A percentile compares a stretch with the other conserved stretches of the same genome.
Conservation (phyloP, 2,329 filamentous ascomycete species). For the Fusarium pseudocircinatum region DNA sequence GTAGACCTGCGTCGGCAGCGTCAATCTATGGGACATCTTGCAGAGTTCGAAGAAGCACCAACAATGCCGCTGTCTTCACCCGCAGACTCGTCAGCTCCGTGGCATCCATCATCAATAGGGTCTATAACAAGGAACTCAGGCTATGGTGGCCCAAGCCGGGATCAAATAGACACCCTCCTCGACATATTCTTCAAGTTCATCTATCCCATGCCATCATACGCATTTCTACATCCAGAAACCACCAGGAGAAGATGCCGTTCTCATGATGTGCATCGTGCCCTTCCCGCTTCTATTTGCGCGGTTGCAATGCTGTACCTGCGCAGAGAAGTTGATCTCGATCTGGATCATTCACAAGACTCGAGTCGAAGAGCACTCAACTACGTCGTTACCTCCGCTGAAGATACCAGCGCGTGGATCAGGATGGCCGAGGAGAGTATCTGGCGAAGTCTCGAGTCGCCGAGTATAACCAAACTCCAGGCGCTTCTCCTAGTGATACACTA, state of each 20-base stretch:
- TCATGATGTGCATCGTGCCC: not conserved
- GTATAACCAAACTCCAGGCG: not conserved
- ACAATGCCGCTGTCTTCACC: not conserved
- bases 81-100: not conserved
- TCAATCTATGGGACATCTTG: not conserved
- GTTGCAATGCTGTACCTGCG: not conserved
- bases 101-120: not conserved
- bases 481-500: not conserved
- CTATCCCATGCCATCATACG: not conserved
- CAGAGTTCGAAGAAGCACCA: not conserved
- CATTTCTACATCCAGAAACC: not conserved
- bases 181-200: not conserved
- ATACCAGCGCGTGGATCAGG: not conserved
- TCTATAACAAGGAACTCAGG: not conserved
- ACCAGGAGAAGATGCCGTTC: not conserved
- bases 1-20: not conserved
- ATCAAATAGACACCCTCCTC: not conserved
- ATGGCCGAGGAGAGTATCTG: not conserved
- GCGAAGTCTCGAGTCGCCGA: not conserved
- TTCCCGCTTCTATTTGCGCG: not conserved
- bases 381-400: not conserved
- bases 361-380: rapidly evolving
- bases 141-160: not conserved
- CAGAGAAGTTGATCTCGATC: not conserved
- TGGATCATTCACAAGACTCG: not conserved